Evolutionary conservation across 73 alveolate species (phyloP).

Genomic region (Symbiodinium natans): DNA sequence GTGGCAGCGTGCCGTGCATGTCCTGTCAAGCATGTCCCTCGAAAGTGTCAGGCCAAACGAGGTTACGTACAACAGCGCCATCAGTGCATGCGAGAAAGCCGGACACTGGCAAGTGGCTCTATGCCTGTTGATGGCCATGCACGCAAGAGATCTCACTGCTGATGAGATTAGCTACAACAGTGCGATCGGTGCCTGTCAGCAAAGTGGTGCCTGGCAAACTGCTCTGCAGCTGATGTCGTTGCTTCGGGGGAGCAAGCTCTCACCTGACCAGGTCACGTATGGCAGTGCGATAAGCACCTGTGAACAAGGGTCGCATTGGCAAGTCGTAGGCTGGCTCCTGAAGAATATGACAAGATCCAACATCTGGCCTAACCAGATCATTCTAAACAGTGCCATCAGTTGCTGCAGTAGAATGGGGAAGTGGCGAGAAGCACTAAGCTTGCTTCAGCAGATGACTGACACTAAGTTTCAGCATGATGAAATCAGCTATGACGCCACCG

Average conservation of each 20-base stretch:
- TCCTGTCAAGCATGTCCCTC: background rate
- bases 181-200: background rate
- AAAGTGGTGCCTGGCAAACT: background rate
- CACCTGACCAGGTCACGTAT: background rate
- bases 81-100: background rate
- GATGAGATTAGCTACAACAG: background rate
- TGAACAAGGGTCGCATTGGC: background rate
- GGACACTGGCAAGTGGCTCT: background rate
- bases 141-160: background rate
- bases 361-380: background rate
- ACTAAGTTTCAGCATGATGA: background rate
- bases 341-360: background rate
- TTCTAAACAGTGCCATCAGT: background rate
- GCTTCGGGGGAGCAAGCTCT: background rate
- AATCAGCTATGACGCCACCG: background rate
- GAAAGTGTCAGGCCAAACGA: background rate
- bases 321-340: background rate
- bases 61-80: background rate
- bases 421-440: background rate
- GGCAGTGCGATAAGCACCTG: slow-evolving; percentile 5
- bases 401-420: background rate
- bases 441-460: background rate
- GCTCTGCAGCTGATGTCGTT: background rate
- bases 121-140: background rate
- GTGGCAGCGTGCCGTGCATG: background rate